Percentiles rank a stretch among this genome's conserved stretches.
Conservation (phyloP, 1,284 basidiomycete species). For the Cutaneotrichosporon arboriforme region DNA sequence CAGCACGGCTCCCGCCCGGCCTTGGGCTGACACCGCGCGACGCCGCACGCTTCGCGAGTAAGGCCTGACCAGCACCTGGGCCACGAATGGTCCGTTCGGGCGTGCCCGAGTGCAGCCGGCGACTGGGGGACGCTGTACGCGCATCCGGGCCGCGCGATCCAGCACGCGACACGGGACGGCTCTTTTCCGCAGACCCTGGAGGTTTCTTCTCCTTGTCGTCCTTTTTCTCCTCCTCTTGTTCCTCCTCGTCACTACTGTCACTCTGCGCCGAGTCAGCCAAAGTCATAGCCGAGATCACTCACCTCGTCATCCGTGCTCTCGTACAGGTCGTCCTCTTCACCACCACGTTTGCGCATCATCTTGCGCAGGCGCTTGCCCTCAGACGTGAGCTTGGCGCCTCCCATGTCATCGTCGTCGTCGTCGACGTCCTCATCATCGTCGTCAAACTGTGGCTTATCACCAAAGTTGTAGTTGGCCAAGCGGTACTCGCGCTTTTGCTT, state of each 20-base stretch:
- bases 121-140: constrained; percentile 24
- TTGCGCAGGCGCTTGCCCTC: constrained; percentile 35
- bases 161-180: constrained; percentile 7
- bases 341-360: constrained; percentile 34
- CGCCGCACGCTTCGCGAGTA: constrained; percentile 40
- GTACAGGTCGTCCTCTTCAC: constrained; percentile 17
- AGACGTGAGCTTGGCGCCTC: constrained; percentile 28
- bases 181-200: constrained; percentile 16
- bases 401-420: constrained; percentile 31
- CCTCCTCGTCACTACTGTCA: constrained; percentile 17
- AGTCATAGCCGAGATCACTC: background rate
- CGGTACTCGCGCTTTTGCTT: constrained; percentile 39
- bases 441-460: constrained; percentile 40
- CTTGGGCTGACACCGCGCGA: constrained; percentile 31
- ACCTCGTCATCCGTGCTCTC: constrained; percentile 10
- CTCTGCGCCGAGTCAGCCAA: constrained; percentile 5
- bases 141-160: constrained; percentile 16
- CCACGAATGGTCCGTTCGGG: constrained; percentile 31
- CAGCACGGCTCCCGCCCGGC: constrained; percentile 17
- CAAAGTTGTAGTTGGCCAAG: constrained; percentile 40
- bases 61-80: constrained; percentile 34
- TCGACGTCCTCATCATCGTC: constrained; percentile 26
- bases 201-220: constrained; percentile 24
- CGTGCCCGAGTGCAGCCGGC: constrained; percentile 16
- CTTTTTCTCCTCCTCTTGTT: constrained; percentile 27